A percentile compares a stretch with the other conserved stretches of the same genome.
Conservation (phyloP, 1,139 yeast species). For the Sugiyamaella paludigena region DNA sequence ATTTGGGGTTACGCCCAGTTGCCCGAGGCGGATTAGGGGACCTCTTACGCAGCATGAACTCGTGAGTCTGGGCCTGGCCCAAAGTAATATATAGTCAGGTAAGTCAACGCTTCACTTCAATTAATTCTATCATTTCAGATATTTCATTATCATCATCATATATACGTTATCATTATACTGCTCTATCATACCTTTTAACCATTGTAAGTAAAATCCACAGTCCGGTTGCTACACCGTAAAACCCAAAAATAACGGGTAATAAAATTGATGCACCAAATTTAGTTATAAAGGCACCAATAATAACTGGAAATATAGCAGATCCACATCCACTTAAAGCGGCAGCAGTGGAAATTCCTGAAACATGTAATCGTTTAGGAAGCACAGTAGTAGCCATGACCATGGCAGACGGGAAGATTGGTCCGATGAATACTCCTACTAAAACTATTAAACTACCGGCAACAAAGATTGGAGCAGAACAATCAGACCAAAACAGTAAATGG, state of each 20-base stretch:
- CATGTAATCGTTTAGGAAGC: conserved; percentile 58
- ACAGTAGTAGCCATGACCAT: conserved; percentile 61
- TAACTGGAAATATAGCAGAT: conserved; percentile 61
- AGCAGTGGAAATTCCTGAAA: conserved; percentile 67
- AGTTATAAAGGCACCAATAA: conserved; percentile 52
- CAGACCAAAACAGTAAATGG: conserved; percentile 27
- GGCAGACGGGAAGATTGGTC: conserved; percentile 77
- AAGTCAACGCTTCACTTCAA: too few relatives aligned
- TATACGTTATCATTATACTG: background rate
- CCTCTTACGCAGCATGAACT: too few relatives aligned
- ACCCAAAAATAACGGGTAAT: conserved; percentile 21
- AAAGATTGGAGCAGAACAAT: conserved; percentile 6
- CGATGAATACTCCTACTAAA: conserved; percentile 61
- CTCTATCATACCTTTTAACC: conserved; percentile 1
- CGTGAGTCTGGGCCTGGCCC: too few relatives aligned
- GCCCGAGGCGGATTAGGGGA: too few relatives aligned
- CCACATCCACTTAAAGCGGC: conserved; percentile 81
- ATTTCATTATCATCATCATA: background rate
- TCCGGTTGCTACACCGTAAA: conserved; percentile 17
- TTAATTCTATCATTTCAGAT: background rate
- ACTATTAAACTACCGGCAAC: conserved; percentile 42
- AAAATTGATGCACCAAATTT: conserved; percentile 20
- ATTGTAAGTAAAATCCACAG: conserved; percentile 20
- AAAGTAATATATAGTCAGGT: too few relatives aligned
- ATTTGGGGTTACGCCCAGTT: too few relatives aligned